A percentile compares a stretch with the other conserved stretches of the same genome.
phyloP scores from a whole-genome alignment of 345 rosid genomes.

The Gossypium ekmanianum region DNA sequence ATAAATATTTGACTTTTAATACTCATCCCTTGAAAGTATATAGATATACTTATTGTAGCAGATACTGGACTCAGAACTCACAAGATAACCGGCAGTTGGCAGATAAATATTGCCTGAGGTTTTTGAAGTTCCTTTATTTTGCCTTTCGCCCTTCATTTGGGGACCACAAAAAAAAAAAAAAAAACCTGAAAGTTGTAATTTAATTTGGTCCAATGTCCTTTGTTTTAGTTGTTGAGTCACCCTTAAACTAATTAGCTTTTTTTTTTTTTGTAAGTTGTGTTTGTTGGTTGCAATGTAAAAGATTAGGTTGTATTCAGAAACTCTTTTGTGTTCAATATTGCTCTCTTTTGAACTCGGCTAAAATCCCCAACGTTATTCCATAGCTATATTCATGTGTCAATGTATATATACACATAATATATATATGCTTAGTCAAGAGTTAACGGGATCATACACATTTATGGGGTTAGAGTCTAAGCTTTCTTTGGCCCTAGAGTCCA shows the following conservation, averaged over 20 bases:
- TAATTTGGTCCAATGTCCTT: conserved; percentile 17
- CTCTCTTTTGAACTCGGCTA: neutral
- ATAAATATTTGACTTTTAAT: conserved; percentile 16
- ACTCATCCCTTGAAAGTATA: conserved; percentile 22
- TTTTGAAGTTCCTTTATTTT: neutral
- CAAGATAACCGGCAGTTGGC: conserved; percentile 20
- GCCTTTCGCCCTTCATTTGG: neutral
- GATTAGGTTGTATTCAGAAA: conserved; percentile 17
- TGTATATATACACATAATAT: too few species aligned
- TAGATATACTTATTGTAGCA: conserved; percentile 15
- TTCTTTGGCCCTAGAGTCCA: too few species aligned
- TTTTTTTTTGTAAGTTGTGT: neutral
- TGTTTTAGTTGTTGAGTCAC: conserved; percentile 17
- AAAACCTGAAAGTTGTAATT: conserved; percentile 10
- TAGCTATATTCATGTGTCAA: too few species aligned
- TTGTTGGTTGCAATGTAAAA: conserved; percentile 14
- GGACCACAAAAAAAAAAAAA: neutral
- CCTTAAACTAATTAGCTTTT: conserved; percentile 6
- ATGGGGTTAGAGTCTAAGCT: too few species aligned
- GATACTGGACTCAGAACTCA: conserved; percentile 10
- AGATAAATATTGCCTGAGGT: conserved; percentile 6
- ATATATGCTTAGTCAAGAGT: too few species aligned
- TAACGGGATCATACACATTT: too few species aligned
- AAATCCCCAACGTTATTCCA: neutral
- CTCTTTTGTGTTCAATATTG: neutral